These are phyloP conservation scores for Paraconiothyrium brasiliense DNA, from an alignment of 2,329 filamentous ascomycete genomes.

Conservation along the genomic window DNA sequence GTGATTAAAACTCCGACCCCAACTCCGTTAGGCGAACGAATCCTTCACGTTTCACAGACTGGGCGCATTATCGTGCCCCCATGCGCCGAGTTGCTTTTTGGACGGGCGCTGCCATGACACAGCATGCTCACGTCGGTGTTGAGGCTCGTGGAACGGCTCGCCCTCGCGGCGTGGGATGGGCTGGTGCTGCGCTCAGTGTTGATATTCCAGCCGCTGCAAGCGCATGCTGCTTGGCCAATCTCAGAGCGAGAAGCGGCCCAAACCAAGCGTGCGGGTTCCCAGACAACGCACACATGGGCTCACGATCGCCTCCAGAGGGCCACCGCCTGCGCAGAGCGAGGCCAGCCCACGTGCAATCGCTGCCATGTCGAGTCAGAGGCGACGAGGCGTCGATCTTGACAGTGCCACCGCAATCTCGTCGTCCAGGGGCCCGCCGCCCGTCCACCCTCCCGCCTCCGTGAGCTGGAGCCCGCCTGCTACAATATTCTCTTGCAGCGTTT, in stretches of 20 bases:
- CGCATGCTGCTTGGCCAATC: slow-evolving; percentile 36
- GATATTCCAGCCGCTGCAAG: slow-evolving; percentile 36
- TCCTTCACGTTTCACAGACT: not conserved
- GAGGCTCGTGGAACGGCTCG: slow-evolving; percentile 16
- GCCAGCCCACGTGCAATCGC: slow-evolving; percentile 28
- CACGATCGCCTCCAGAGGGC: slow-evolving; percentile 32
- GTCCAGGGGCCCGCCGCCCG: not conserved
- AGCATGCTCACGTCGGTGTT: not conserved
- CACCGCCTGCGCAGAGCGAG: slow-evolving; percentile 22
- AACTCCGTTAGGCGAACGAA: slow-evolving; percentile 3
- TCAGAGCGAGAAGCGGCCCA: slow-evolving; percentile 33
- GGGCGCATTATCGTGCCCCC: slow-evolving; percentile 5
- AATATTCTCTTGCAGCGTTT: slow-evolving; percentile 27
- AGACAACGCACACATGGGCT: slow-evolving; percentile 35
- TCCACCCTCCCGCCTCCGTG: not conserved
- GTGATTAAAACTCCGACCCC: slow-evolving; percentile 1
- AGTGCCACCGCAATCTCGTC: not conserved
- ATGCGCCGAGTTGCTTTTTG: slow-evolving; percentile 5
- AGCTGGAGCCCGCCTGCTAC: not conserved
- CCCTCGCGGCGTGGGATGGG: slow-evolving; percentile 27
- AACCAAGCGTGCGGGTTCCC: slow-evolving; percentile 43
- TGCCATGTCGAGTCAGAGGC: slow-evolving; percentile 16
- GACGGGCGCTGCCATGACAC: not conserved
- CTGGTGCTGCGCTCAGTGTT: not conserved
- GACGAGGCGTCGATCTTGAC: slow-evolving; percentile 11